A percentile compares a stretch with the other conserved stretches of the same genome.
These are phyloP conservation scores for Phytophthora hybrid DNA, from an alignment of 352 stramenopile genomes.

Conservation along the genomic window DNA sequence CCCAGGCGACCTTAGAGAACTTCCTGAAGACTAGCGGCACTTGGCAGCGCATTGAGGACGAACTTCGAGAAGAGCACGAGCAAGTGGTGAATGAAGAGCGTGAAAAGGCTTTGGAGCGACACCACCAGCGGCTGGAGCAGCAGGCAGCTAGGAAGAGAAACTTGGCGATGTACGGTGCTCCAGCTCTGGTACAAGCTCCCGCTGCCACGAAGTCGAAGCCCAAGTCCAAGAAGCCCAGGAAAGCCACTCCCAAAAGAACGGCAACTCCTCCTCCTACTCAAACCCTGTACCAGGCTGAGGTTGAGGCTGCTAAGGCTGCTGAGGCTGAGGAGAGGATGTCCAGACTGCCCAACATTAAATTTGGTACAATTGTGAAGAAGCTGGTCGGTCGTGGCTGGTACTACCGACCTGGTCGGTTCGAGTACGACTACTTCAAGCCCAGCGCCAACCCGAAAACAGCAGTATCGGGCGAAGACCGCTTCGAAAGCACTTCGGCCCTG, in stretches of 20 bases:
- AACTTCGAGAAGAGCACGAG: conserved; percentile 63
- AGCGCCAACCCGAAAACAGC: conserved; percentile 57
- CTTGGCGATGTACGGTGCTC: conserved; percentile 24
- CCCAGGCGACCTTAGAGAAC: conserved; percentile 58
- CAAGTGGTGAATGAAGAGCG: conserved; percentile 62
- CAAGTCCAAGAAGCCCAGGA: conserved; percentile 34
- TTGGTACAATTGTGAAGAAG: conserved; percentile 68
- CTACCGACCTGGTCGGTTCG: conserved; percentile 77
- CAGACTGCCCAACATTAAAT: conserved; percentile 49
- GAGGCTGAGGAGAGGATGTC: conserved; percentile 11
- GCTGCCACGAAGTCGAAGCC: conserved; percentile 31
- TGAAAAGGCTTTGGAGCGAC: conserved; percentile 50
- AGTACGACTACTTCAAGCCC: conserved; percentile 89
- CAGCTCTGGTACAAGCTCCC: neutral
- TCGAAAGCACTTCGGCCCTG: conserved; percentile 72
- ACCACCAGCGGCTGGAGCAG: conserved; percentile 47
- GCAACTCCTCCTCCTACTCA: conserved; percentile 9
- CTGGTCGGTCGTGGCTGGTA: conserved; percentile 67
- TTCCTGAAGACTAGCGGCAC: conserved; percentile 66
- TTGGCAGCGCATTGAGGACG: conserved; percentile 66
- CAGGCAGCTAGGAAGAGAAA: conserved; percentile 40
- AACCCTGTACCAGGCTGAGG: conserved; percentile 36
- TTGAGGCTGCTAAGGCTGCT: conserved; percentile 24
- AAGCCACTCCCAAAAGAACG: conserved; percentile 35
- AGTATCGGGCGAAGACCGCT: conserved; percentile 74